Base-by-base conservation (phyloP, 2,329 filamentous ascomycete species). In the Stemphylium vesicarium region DNA sequence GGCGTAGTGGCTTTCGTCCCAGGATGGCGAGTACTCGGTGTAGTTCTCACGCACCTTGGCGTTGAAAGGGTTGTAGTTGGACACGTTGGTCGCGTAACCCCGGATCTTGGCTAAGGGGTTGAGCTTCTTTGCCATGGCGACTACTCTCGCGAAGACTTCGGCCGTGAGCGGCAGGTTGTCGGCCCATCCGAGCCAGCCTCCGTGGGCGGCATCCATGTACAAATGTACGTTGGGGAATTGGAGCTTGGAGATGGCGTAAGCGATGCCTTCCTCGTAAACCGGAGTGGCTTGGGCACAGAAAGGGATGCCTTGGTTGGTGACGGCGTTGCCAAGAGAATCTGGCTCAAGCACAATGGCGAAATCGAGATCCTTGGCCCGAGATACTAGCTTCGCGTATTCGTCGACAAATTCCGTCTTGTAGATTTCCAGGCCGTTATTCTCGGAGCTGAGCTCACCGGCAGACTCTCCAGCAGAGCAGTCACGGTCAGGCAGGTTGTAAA, bases 401-500 rank as follows among this genome's bases (percentile, higher is more conserved):
- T 71, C 68, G 24, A 71, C 62, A 18, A 69, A 71, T 13, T 71
- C 62, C 3, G 51, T 65, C 51, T 71, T 71, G 63, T 71, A 71
- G 31, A 65, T 56, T 16, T 61, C 37, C 41, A 65, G 44, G 8
- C 65, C 65, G 39, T 67, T 50, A 4, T 66, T 67, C 31, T 88
- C 92, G 63, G 91, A 90, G 68, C 89, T 84, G 44, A 98, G 86
- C 77, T 98, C 94, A 46, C 89, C 84, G 42, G 81, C 77, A 50
- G 92, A 90, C 91, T 92, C 96, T 64, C 80, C 79, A 48, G 90
- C 91, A 70, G 90, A 90, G 74, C 81, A 83, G 77, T 98, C 90
- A 80, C 90, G 97, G 78, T 98, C 94, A 82, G 98, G 94, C 3
- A 98, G 85, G 32, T 85, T 83, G 81, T 97, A 98, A 83, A 98